These are phyloP conservation scores for Dimargaris verticillata DNA, from an alignment of 192 early-diverging fungal species.

Conservation along the genomic window DNA sequence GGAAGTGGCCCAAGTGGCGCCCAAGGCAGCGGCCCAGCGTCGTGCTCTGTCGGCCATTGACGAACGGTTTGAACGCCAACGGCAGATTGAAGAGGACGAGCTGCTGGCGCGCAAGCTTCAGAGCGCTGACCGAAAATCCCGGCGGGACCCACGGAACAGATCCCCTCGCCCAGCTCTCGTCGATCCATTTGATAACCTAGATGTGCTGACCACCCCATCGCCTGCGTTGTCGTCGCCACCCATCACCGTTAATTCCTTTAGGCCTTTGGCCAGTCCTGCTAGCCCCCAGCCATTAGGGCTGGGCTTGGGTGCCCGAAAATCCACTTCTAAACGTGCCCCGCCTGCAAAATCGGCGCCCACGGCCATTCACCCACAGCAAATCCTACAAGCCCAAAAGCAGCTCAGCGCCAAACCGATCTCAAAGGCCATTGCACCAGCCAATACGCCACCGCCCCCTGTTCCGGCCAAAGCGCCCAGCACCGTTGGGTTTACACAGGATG, in stretches of 20 bases:
- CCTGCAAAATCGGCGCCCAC: conserved; percentile 16
- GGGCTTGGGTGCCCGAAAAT: conserved; percentile 18
- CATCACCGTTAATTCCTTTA: not conserved
- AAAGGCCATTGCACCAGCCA: too few relatives aligned
- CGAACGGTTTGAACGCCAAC: conserved; percentile 21
- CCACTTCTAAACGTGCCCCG: conserved; percentile 4
- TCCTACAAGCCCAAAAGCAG: conserved; percentile 24
- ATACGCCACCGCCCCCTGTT: too few relatives aligned
- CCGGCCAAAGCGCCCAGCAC: too few relatives aligned
- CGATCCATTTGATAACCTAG: conserved; percentile 5
- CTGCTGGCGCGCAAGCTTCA: conserved; percentile 67
- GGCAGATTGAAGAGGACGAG: conserved; percentile 65
- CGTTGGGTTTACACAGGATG: too few relatives aligned
- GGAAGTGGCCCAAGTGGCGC: conserved; percentile 14
- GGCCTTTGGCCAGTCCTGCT: too few relatives aligned
- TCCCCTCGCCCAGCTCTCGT: conserved; percentile 15
- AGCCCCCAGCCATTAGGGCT: conserved; percentile 23
- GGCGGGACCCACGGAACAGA: not conserved
- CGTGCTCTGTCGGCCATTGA: conserved; percentile 28
- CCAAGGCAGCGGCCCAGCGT: conserved; percentile 17
- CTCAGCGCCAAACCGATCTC: not conserved
- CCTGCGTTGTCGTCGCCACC: not conserved
- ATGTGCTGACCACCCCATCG: conserved; percentile 4
- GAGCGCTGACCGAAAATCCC: conserved; percentile 33
- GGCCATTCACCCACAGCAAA: conserved; percentile 25